A percentile compares a stretch with the other conserved stretches of the same genome.
Conservation (phyloP, 768 basidiomycete genomes). For the Dictyophora rubrovolvata region DNA sequence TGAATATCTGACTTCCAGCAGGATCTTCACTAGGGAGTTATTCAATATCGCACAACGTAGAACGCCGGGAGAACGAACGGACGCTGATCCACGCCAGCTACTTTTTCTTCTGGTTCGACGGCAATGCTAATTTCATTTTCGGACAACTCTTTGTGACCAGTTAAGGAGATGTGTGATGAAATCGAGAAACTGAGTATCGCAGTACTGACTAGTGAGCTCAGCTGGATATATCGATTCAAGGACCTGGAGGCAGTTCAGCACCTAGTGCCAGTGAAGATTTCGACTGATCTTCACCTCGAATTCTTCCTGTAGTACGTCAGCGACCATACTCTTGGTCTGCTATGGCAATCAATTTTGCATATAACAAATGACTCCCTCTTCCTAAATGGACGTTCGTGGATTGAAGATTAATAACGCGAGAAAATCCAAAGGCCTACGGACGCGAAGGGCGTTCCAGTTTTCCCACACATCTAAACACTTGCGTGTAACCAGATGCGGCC, state of each 20-base stretch:
- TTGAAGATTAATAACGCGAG: too few species aligned
- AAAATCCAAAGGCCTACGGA: too few species aligned
- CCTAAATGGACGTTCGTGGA: too few species aligned
- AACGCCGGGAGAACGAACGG: conserved; percentile 19
- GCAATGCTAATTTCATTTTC: conserved; percentile 74
- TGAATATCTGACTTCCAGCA: conserved; percentile 66
- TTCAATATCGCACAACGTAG: conserved; percentile 8
- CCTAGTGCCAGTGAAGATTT: conserved; percentile 5
- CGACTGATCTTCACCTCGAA: conserved; percentile 55
- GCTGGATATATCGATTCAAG: conserved; percentile 94
- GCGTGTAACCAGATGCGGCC: too few species aligned
- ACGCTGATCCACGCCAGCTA: conserved; percentile 53
- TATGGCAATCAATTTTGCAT: too few species aligned
- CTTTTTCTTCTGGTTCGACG: conserved; percentile 75
- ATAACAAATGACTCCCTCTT: too few species aligned
- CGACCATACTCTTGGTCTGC: too few species aligned
- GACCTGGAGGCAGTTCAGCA: conserved; percentile 40
- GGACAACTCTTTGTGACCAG: conserved; percentile 63
- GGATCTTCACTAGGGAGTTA: conserved; percentile 51
- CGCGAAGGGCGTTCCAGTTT: too few species aligned
- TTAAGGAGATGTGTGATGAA: conserved; percentile 32
- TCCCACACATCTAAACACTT: too few species aligned
- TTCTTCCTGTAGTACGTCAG: conserved; percentile 62
- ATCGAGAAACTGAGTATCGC: conserved; percentile 13
- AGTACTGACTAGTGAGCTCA: conserved; percentile 76